Evolutionary conservation across 805 yeast species (phyloP), one percentile per base, ranked within the genome.

Genomic region (Myxozyma mucilagina): DNA sequence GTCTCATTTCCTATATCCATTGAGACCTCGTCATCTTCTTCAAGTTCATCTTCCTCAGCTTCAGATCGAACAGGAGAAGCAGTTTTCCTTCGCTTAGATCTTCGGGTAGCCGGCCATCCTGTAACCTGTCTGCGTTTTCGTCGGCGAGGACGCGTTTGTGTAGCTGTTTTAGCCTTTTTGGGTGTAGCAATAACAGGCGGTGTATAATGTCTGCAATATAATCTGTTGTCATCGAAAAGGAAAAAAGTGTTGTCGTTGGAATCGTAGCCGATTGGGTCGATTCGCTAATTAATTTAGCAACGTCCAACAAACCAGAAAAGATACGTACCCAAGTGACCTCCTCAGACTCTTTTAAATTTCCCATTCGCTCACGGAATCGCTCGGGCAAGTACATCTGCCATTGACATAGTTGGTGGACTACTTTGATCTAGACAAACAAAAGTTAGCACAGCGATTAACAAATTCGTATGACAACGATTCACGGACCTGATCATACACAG

Each of bases 161-260:
- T 10, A 44, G 53, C 10, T 50, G 47, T 16, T 31, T 24, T 18
- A 16, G 44, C 31, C 45, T 54, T 51, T 56, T 54, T 53, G 47
- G 63, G 47, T 55, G 60, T 57, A 35, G 56, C 43, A 56, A 53
- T 32, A 11, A 20, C n/a, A 6, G 51, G 51, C 9, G 54, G 59
- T 2, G 58, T 56, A 18, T 57, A 59, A 38, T 48, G 44, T 16
- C 66, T 54, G 32, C 59, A 41, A 55, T 74, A 74, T 4, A 74
- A 62, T 18, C 77, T 64, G 39, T 74, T 74, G 60, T 74, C 77
- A 42, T 75, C 77, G n/a, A 74, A 67, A 16, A 74, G 61, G 53
- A 64, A 74, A 56, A 70, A 74, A 8, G 66, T 42, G 39, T 70
- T 71, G 38, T 60, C 64, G 9, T 68, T 67, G 9, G 66, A 67